Evolutionary conservation across 768 basidiomycete genomes (phyloP).

Genomic region (Pisolithus tinctorius): DNA sequence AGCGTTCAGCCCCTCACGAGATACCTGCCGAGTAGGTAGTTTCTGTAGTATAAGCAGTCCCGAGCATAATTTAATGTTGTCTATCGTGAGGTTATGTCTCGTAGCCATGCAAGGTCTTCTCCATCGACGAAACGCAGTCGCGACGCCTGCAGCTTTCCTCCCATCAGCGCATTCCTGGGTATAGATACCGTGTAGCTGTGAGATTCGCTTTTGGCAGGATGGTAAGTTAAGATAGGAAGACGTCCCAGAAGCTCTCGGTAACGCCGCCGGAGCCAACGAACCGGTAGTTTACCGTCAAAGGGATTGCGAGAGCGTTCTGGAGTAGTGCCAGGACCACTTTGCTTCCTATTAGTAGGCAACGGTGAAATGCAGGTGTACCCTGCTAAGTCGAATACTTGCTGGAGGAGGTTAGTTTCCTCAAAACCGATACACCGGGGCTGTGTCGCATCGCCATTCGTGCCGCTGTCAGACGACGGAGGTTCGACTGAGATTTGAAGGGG

Average conservation of each 20-base stretch:
- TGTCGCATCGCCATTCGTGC: slow-evolving; percentile 8
- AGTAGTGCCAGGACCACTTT: slow-evolving; percentile 1
- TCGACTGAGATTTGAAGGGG: slow-evolving; percentile 48
- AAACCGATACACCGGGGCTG: slow-evolving; percentile 33
- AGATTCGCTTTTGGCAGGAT: not conserved
- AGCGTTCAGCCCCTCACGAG: not conserved
- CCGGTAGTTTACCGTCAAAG: slow-evolving; percentile 13
- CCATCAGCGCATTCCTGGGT: slow-evolving; percentile 23
- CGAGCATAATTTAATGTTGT: not conserved
- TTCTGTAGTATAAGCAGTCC: not conserved
- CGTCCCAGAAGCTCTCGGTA: slow-evolving; percentile 55
- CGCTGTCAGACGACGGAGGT: slow-evolving; percentile 4
- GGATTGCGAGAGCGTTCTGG: slow-evolving; percentile 3
- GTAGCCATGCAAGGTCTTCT: slow-evolving; percentile 32
- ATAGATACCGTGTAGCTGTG: slow-evolving; percentile 27
- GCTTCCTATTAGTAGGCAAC: slow-evolving; percentile 25
- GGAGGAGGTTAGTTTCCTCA: slow-evolving; percentile 36
- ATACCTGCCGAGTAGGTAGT: not conserved
- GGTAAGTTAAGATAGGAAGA: slow-evolving; percentile 49
- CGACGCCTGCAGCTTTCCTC: slow-evolving; percentile 9
- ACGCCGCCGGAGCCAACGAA: slow-evolving; percentile 38
- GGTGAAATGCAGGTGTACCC: slow-evolving; percentile 24
- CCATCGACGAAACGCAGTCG: slow-evolving; percentile 19
- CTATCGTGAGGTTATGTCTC: not conserved
- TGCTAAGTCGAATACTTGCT: slow-evolving; percentile 41